phyloP scores from a whole-genome alignment of 768 basidiomycete species.

The Phlebiopsis gigantea region DNA sequence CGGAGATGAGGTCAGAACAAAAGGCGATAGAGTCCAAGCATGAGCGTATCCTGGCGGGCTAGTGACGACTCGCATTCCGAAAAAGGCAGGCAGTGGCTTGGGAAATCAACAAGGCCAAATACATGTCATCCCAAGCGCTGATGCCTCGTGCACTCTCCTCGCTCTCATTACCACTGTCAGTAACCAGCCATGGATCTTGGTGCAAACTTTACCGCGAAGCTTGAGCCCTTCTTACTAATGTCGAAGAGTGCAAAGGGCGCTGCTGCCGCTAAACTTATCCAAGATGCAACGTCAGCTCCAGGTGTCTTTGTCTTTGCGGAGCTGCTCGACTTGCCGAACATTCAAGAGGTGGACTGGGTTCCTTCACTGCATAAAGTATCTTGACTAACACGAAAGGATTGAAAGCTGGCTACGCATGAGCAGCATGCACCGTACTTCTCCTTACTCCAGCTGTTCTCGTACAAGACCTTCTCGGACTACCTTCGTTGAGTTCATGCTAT shows the following conservation, averaged over 20 bases:
- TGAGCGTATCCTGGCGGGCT: too few relatives aligned
- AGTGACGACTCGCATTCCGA: too few relatives aligned
- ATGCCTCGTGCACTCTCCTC: background rate
- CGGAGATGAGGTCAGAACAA: too few relatives aligned
- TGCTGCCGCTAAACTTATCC: slow-evolving; percentile 82
- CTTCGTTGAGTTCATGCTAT: slow-evolving; percentile 35
- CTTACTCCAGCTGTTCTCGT: slow-evolving; percentile 84
- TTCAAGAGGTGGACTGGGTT: slow-evolving; percentile 65
- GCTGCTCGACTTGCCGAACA: slow-evolving; percentile 73
- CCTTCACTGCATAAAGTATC: background rate
- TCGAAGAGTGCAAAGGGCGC: slow-evolving; percentile 91
- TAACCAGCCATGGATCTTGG: slow-evolving; percentile 51
- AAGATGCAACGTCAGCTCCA: slow-evolving; percentile 81
- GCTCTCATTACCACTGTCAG: background rate
- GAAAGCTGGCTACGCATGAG: slow-evolving; percentile 62
- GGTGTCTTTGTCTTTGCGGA: slow-evolving; percentile 94
- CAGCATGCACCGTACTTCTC: slow-evolving; percentile 56
- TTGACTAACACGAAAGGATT: background rate
- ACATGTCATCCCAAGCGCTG: background rate
- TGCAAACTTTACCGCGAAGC: slow-evolving; percentile 56
- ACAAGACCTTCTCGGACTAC: slow-evolving; percentile 83
- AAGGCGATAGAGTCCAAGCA: too few relatives aligned
- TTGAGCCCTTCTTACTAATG: slow-evolving; percentile 90
- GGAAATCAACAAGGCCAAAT: slow-evolving; percentile 9
- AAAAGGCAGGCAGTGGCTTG: slow-evolving; percentile 1